phyloP scores from a whole-genome alignment of 2,329 filamentous ascomycete species.

The Fusarium proliferatum region DNA sequence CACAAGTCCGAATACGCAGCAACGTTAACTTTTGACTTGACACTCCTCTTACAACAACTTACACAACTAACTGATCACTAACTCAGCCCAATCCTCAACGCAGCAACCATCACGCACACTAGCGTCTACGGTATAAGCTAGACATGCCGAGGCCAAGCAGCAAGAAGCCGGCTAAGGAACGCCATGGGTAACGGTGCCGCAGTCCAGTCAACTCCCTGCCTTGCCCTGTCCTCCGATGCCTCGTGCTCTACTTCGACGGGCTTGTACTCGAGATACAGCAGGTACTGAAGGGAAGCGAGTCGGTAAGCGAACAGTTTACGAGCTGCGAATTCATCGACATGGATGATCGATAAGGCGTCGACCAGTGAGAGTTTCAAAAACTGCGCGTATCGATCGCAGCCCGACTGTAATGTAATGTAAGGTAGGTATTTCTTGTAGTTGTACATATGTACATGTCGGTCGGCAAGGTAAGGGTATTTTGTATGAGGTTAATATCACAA shows the following conservation, averaged over 20 bases:
- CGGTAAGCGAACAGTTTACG: slow-evolving; percentile 16
- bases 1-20: slow-evolving; percentile 30
- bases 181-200: slow-evolving; percentile 35
- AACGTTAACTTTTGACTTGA: not conserved
- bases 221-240: slow-evolving; percentile 13
- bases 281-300: slow-evolving; percentile 4
- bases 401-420: slow-evolving; percentile 15
- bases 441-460: not conserved
- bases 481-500: not conserved
- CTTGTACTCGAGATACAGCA: not conserved
- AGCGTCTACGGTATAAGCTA: slow-evolving; percentile 29
- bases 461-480: not conserved
- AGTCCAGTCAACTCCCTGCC: slow-evolving; percentile 2
- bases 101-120: slow-evolving; percentile 10
- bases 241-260: slow-evolving; percentile 10
- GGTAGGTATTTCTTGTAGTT: not conserved
- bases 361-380: slow-evolving; percentile 20
- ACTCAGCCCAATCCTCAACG: not conserved
- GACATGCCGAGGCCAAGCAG: slow-evolving; percentile 38
- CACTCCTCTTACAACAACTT: slow-evolving; percentile 6
- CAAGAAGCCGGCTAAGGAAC: slow-evolving; percentile 31
- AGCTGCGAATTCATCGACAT: slow-evolving; percentile 2
- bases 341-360: slow-evolving; percentile 30
- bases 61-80: not conserved
- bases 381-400: slow-evolving; percentile 18